Evolutionary conservation across 805 yeast species (phyloP), one percentile per base, ranked within the genome.

Genomic region (Candida vaughaniae): DNA sequence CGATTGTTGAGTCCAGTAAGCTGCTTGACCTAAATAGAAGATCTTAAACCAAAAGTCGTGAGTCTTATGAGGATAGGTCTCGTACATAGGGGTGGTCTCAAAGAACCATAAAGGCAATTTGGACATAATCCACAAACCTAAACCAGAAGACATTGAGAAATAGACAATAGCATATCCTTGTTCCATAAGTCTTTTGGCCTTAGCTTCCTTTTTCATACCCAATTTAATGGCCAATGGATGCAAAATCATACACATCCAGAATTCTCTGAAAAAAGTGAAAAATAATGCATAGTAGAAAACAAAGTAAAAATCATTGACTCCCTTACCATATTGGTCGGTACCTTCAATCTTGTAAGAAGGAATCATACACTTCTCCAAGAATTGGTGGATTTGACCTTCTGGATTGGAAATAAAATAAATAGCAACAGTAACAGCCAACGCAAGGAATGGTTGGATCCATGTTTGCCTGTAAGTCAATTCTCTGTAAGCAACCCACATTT

Each of bases 1-100:
- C 1, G 95, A 82, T 65, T 93, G 99, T 67, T 93, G 99, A 16
- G 89, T 80, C 99, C 99, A 93, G 62, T 88, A 93, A 4, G 97
- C 85, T 5, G 98, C 97, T 66, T 93, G 98, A 28, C 85, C 80
- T 43, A 93, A 69, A 59, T 93, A 93, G 57, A 84, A 93, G 10
- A 79, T 60, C 66, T 93, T 93, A 69, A 85, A 84, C 39, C 72
- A 67, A 43, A 67, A 73, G 39, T 76, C 82, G 54, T 85, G 85
- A 22, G 82, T 71, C 42, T 75, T 70, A 64, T 93, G 98, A 5
- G 99, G 99, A 59, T 83, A 91, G 17, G 76, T 66, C 42, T 59
- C 73, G 62, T 88, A 93, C 70, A 91, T 85, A 25, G 86, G 80
- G 3, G 78, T 69, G 3, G 97, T 93, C 56, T 85, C 76, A 62